Conservation (phyloP, 352 stramenopile genomes). For the Saprolegnia diclina region DNA sequence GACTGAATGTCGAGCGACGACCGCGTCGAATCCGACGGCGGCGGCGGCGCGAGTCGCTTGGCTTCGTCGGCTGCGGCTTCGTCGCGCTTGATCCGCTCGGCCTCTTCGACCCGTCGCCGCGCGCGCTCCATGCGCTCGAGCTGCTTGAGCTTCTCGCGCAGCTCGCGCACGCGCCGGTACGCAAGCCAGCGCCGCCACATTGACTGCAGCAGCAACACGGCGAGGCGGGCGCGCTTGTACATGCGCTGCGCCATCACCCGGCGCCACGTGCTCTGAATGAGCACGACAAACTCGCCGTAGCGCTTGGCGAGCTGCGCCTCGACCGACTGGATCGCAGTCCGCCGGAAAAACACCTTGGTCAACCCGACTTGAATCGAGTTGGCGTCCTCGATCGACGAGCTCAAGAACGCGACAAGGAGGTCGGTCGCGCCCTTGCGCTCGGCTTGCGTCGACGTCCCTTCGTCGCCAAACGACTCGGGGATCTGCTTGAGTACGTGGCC, state of each 20-base stretch:
- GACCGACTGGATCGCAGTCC: conserved; percentile 78
- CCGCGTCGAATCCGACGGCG: conserved; percentile 28
- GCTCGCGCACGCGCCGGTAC: not conserved
- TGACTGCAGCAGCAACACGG: conserved; percentile 33
- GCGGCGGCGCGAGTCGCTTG: not conserved
- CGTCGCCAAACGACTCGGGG: conserved; percentile 42
- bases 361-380: conserved; percentile 68
- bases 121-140: not conserved
- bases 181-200: conserved; percentile 5
- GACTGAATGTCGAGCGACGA: conserved; percentile 62
- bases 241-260: conserved; percentile 45
- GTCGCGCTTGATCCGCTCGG: not conserved
- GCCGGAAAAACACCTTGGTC: conserved; percentile 78
- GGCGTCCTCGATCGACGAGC: conserved; percentile 36
- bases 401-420: conserved; percentile 54
- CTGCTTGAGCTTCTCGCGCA: conserved; percentile 1
- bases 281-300: conserved; percentile 79
- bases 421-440: conserved; percentile 49
- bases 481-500: conserved; percentile 55
- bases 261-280: conserved; percentile 71
- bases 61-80: not conserved
- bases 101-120: not conserved
- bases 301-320: conserved; percentile 80
- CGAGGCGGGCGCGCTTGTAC: conserved; percentile 46
- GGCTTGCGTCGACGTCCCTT: conserved; percentile 48